Conservation (phyloP, 2,329 filamentous ascomycete species). For the Stachybotrys chartarum region DNA sequence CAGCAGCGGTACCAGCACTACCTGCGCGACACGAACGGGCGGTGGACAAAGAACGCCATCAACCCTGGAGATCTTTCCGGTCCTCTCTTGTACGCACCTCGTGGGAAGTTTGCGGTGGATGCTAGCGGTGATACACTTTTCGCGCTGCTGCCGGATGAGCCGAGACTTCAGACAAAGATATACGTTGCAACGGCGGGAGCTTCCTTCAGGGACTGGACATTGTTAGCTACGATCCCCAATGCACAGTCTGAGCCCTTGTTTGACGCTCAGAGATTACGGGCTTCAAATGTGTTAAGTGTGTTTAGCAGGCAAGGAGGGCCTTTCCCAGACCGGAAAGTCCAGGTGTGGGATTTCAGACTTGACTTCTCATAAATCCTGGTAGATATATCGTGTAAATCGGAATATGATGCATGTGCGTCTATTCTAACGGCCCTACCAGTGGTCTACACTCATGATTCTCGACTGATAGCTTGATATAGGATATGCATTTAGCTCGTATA, state of each 20-base stretch:
- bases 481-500: too few relatives aligned
- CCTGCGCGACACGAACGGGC: conserved; percentile 5
- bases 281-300: conserved; percentile 3
- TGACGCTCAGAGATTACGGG: conserved; percentile 4
- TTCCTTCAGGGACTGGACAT: conserved; percentile 5
- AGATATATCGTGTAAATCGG: too few relatives aligned
- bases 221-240: conserved; percentile 3
- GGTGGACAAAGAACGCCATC: conserved; percentile 8
- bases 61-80: conserved; percentile 4
- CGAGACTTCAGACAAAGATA: conserved; percentile 5
- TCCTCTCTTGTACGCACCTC: conserved; percentile 6
- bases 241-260: conserved; percentile 8
- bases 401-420: too few relatives aligned
- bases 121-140: conserved; percentile 6
- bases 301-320: conserved; percentile 4
- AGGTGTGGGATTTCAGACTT: conserved; percentile 6
- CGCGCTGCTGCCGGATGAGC: conserved; percentile 8
- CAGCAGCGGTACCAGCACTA: conserved; percentile 9
- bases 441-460: too few relatives aligned
- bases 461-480: too few relatives aligned
- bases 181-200: conserved; percentile 4
- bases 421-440: too few relatives aligned
- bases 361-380: background rate
- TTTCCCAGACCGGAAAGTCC: conserved; percentile 4
- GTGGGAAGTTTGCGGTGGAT: conserved; percentile 10